Base-by-base conservation (phyloP, 2,329 filamentous ascomycete species). In the Chrysoporthe puriensis region DNA sequence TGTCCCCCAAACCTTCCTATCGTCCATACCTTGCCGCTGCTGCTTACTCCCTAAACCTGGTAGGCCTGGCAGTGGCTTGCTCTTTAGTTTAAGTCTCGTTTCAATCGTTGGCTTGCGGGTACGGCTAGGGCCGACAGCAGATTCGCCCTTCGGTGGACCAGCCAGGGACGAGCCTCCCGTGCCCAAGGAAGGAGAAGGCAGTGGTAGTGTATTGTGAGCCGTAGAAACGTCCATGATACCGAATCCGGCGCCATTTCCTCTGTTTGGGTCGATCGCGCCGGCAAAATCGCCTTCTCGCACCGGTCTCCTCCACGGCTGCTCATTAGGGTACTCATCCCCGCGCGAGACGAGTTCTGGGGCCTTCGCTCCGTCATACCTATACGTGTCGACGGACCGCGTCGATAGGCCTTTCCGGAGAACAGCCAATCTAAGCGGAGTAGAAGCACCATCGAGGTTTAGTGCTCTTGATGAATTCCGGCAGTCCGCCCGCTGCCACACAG, bases 291-390 rank as follows among this genome's bases (percentile, higher is more conserved):
- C 69, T 18, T 68, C 56, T 9, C 66, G 63, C 44, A 63, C 50
- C 46, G 48, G 56, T 60, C 69, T 50, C 46, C 69, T 67, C 68
- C 68, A 70, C 16, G 68, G 68, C 59, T 70, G 68, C n/a, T 68
- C 59, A 14, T 70, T 43, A 8, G 66, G 68, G 13, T 66, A 44
- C 18, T 54, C 34, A 21, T 58, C 40, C 34, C 18, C 34, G 1
- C n/a, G 62, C 2, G 42, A 48, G 7, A 68, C 4, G 0, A 58
- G 43, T 32, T 14, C 43, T 36, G 44, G 36, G 16, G 36, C 26
- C 16, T 54, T 32, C 44, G 67, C 65, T 9, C 62, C 26, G 7
- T 21, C 5, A 21, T 8, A 4, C 26, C 26, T 26, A 26, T 26
- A 26, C 26, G 26, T 26, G 26, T 26, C 26, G 26, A 26, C 26